Conservation (phyloP, 805 yeast species). For the Starmerella bombicola region DNA sequence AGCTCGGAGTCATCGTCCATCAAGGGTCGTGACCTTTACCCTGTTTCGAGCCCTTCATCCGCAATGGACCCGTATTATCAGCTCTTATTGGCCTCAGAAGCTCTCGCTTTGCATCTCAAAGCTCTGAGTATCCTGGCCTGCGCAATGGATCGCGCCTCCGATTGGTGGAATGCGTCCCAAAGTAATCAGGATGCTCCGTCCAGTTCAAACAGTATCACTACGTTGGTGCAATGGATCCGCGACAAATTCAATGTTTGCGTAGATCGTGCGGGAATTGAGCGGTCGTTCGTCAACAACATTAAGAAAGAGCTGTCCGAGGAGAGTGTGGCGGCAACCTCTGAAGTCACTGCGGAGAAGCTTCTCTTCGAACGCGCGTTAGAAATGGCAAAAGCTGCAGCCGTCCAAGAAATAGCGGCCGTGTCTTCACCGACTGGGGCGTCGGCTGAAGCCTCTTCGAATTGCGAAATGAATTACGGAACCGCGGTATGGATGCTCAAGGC, state of each 20-base stretch:
- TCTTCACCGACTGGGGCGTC: constrained; percentile 39
- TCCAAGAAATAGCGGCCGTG: constrained; percentile 56
- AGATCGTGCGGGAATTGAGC: constrained; percentile 74
- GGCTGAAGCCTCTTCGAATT: constrained; percentile 25
- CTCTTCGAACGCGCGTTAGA: constrained; percentile 90
- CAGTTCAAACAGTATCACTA: constrained; percentile 22
- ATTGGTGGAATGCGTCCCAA: constrained; percentile 61
- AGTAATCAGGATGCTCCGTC: neutral
- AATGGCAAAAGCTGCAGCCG: constrained; percentile 83
- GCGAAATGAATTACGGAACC: constrained; percentile 82
- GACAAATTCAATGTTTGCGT: constrained; percentile 78
- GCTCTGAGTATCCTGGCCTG: constrained; percentile 67
- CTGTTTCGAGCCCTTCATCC: constrained; percentile 5
- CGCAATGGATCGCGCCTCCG: constrained; percentile 76
- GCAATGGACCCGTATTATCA: constrained; percentile 15
- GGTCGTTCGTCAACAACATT: constrained; percentile 32
- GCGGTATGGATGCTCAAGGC: constrained; percentile 95
- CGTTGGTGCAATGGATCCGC: constrained; percentile 80
- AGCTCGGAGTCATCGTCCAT: neutral
- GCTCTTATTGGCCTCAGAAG: constrained; percentile 51
- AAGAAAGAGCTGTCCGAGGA: constrained; percentile 16
- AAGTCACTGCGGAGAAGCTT: constrained; percentile 58
- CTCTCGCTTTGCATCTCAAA: constrained; percentile 73
- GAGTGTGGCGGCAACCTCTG: neutral
- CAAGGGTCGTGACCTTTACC: neutral